Evolutionary conservation across 1,284 basidiomycete species (phyloP).

Genomic region (Pyrrhoderma noxium): DNA sequence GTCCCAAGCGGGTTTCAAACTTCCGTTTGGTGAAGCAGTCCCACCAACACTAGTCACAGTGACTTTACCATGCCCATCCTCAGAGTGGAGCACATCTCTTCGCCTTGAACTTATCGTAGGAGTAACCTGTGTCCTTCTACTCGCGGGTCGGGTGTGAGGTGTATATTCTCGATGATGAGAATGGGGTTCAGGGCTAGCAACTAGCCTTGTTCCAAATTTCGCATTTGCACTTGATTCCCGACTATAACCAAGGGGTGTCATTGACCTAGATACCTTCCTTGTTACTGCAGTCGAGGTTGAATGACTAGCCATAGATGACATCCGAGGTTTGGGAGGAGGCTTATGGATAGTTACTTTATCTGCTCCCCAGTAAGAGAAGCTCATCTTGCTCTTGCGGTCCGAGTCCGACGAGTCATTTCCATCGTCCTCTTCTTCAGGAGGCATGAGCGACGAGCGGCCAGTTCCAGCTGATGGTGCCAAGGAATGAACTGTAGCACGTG

Average conservation of each 20-base stretch:
- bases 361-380: conserved; percentile 85
- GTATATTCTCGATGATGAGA: conserved; percentile 34
- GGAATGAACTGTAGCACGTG: conserved; percentile 52
- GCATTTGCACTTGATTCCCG: conserved; percentile 78
- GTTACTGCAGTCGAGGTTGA: conserved; percentile 27
- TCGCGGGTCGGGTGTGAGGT: conserved; percentile 44
- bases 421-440: conserved; percentile 51
- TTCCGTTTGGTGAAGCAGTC: too few relatives aligned
- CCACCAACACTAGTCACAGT: conserved; percentile 43
- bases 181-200: conserved; percentile 31
- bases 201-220: conserved; percentile 72
- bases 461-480: conserved; percentile 22
- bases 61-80: conserved; percentile 53
- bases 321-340: conserved; percentile 50
- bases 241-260: conserved; percentile 50
- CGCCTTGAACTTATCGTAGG: conserved; percentile 39
- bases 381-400: conserved; percentile 84
- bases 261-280: conserved; percentile 40
- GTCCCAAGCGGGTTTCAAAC: conserved; percentile 54
- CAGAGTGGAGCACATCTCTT: conserved; percentile 35
- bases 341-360: conserved; percentile 81
- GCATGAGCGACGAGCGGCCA: conserved; percentile 57
- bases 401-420: conserved; percentile 71
- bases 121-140: conserved; percentile 47
- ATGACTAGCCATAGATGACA: neutral